Evolutionary conservation across 768 basidiomycete species (phyloP).

Genomic region (Pilatotrama ljubarskyi): DNA sequence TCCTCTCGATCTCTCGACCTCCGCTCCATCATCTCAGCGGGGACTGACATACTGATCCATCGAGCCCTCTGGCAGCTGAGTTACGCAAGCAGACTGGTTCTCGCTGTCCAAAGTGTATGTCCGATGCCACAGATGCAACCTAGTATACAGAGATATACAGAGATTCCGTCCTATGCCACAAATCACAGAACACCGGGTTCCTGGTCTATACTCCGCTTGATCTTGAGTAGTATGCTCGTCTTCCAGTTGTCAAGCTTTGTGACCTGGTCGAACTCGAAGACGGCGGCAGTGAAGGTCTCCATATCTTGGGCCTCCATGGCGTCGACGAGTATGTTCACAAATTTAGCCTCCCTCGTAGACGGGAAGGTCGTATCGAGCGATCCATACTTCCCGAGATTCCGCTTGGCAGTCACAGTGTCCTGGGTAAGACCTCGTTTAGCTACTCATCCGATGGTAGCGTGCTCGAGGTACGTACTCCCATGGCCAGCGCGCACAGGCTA

Average conservation of each 20-base stretch:
- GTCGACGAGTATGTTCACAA: constrained; percentile 75
- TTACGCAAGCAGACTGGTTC: too few relatives aligned
- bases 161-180: constrained; percentile 19
- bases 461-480: constrained; percentile 56
- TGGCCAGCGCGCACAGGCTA: constrained; percentile 84
- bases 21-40: too few relatives aligned
- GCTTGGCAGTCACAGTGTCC: constrained; percentile 83
- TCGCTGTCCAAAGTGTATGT: too few relatives aligned
- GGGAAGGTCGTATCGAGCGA: constrained; percentile 84
- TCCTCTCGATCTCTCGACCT: too few relatives aligned
- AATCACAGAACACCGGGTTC: constrained; percentile 39
- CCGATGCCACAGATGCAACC: constrained; percentile 4
- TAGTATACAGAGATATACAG: constrained; percentile 6
- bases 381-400: constrained; percentile 75
- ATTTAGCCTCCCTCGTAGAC: constrained; percentile 91
- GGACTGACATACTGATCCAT: too few relatives aligned
- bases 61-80: too few relatives aligned
- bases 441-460: not conserved
- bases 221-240: constrained; percentile 84
- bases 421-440: constrained; percentile 32
- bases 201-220: constrained; percentile 78
- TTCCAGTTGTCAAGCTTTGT: constrained; percentile 97
- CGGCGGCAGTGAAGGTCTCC: constrained; percentile 76
- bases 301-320: constrained; percentile 70
- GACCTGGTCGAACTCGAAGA: constrained; percentile 91